Conservation (phyloP, 179 eudicot genomes). For the Heliamphora ciliata region DNA sequence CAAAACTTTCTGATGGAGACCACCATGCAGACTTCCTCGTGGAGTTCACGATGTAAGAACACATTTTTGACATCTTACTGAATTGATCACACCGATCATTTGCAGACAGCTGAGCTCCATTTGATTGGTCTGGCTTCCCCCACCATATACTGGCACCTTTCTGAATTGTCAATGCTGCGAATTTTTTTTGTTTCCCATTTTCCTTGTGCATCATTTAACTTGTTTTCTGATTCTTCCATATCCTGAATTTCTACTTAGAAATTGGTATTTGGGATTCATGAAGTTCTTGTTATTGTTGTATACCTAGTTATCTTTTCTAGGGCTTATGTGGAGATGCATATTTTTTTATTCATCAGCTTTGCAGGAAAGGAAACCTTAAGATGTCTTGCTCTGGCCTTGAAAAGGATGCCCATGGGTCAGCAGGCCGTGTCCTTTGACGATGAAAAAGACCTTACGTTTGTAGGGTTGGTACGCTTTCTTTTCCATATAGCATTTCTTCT, state of each 20-base stretch:
- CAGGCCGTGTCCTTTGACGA: conserved; percentile 66
- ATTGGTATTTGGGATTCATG: neutral
- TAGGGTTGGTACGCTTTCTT: conserved; percentile 98
- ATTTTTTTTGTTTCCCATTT: neutral
- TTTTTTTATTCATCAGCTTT: conserved; percentile 49
- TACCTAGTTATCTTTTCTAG: neutral
- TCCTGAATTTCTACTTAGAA: neutral
- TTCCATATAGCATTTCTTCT: conserved; percentile 10
- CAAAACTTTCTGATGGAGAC: too few relatives aligned
- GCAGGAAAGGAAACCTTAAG: conserved; percentile 96
- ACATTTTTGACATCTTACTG: too few relatives aligned
- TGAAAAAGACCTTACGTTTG: conserved; percentile 91
- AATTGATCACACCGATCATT: too few relatives aligned
- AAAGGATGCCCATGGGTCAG: conserved; percentile 71
- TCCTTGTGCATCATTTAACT: neutral
- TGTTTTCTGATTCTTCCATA: neutral
- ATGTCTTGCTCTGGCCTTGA: conserved; percentile 87
- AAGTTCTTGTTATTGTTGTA: neutral
- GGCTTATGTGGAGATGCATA: conserved; percentile 7
- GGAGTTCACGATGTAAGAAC: too few relatives aligned
- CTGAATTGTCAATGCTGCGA: neutral
- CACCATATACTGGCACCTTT: neutral
- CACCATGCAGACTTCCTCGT: too few relatives aligned
- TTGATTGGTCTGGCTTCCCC: neutral
- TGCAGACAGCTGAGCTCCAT: neutral